phyloP scores from a whole-genome alignment of 2,329 filamentous ascomycete species.

The Cladosporium austrohemisphaericum region DNA sequence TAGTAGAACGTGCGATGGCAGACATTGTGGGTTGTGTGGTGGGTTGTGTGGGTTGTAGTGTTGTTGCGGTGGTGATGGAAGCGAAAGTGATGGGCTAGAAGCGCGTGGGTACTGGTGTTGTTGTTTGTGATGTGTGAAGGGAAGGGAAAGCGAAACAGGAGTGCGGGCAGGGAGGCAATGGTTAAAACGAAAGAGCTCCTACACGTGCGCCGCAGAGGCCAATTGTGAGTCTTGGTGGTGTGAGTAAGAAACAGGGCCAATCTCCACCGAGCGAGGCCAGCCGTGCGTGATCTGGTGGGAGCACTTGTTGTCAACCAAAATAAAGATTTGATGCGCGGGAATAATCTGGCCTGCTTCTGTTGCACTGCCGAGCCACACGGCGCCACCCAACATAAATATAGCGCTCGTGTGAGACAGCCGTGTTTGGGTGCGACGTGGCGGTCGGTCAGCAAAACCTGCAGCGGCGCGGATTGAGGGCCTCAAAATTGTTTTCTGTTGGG shows the following conservation, averaged over 20 bases:
- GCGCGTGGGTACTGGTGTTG: neutral
- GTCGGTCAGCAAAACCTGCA: too few species aligned
- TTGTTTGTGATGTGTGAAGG: neutral
- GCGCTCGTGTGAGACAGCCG: neutral
- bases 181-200: constrained; percentile 3
- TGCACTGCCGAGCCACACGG: neutral
- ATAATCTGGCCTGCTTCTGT: neutral
- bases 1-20: constrained; percentile 14
- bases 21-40: constrained; percentile 8
- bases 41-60: neutral
- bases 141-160: neutral
- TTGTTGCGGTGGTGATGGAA: constrained; percentile 2
- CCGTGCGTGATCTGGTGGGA: constrained; percentile 1
- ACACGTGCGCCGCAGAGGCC: constrained; percentile 4
- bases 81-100: neutral
- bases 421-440: too few species aligned
- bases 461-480: too few species aligned
- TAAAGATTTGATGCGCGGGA: neutral
- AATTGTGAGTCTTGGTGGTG: constrained; percentile 4
- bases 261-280: constrained; percentile 4
- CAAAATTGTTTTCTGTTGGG: neutral
- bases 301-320: constrained; percentile 10
- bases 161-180: neutral
- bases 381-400: constrained; percentile 1
- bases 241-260: constrained; percentile 11